Base-by-base conservation (phyloP, 2,329 filamentous ascomycete genomes). In the Aquanectria penicillioides region DNA sequence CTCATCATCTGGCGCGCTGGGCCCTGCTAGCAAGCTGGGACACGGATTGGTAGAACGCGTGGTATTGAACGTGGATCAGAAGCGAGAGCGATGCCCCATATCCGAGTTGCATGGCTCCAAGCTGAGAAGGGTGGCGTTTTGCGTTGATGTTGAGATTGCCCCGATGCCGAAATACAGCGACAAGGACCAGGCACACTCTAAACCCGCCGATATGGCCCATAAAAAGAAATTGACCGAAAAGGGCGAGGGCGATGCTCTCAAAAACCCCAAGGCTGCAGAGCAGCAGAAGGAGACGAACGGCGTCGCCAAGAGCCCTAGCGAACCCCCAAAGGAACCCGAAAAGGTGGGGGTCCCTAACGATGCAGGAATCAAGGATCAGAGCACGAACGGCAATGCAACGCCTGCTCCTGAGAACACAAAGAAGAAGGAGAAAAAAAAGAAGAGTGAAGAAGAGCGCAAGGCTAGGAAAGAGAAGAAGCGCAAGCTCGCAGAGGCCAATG, bases 381-480 rank as follows among this genome's bases (percentile, higher is more conserved):
- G 61, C 61, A 17, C 57, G 36, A 63, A 62, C 23, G 66, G 68
- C 9, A 52, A 64, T 8, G 57, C 74, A 25, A 52, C 61, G 20
- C 37, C 62, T 3, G 34, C 54, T 3, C 26, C 47, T 72, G 85
- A 76, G 34, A 78, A 77, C 26, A 80, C 77, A 7, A 89, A 89
- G 68, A 97, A 96, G 77, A 95, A 93, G 75, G 94, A 97, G 72
- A 97, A 97, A 82, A 97, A 97, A 78, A 97, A 97, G 80, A 89
- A 90, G 65, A 97, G 92, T 34, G 94, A 97, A 73, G 93, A 94
- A 59, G 94, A 97, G 75, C 85, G 94, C 36, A 97, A 96, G 73
- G 92, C 95, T 59, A 87, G 94, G 52, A 97, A 96, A 74, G 94
- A 97, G 76, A 92, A 92, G 76, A 94, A 92, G 73, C 85, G 93